A percentile compares a stretch with the other conserved stretches of the same genome.
Conservation (phyloP, 805 yeast genomes). For the Jamesozyma piceae region DNA sequence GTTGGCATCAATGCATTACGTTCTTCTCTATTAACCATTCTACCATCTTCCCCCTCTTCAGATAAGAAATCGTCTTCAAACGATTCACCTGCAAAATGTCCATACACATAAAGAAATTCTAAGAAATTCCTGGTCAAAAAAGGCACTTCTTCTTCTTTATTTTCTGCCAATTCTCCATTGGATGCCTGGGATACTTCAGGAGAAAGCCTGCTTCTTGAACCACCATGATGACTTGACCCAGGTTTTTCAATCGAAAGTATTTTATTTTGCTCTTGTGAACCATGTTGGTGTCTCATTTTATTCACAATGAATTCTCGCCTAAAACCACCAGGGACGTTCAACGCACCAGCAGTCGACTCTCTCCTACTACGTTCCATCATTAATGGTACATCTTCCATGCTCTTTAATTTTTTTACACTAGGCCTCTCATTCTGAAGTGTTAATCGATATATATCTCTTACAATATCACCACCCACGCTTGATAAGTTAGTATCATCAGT, state of each 20-base stretch:
- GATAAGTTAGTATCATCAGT: constrained; percentile 10
- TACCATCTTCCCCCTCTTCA: constrained; percentile 24
- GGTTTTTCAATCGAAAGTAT: not conserved
- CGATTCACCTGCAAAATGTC: constrained; percentile 81
- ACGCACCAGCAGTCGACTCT: constrained; percentile 55
- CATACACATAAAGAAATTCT: constrained; percentile 69
- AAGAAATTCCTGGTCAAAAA: constrained; percentile 62
- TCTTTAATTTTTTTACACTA: constrained; percentile 8
- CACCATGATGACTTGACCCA: not conserved
- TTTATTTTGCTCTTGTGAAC: not conserved
- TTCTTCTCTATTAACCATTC: constrained; percentile 16
- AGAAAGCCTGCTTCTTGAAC: not conserved
- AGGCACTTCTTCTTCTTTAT: constrained; percentile 32
- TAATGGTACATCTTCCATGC: constrained; percentile 23
- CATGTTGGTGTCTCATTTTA: constrained; percentile 25
- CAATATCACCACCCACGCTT: constrained; percentile 31
- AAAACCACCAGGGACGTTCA: constrained; percentile 77
- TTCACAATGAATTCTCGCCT: constrained; percentile 56
- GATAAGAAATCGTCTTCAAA: constrained; percentile 53
- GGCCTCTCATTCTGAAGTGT: constrained; percentile 5
- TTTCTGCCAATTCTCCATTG: constrained; percentile 5
- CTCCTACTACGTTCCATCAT: constrained; percentile 33
- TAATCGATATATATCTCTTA: constrained; percentile 30
- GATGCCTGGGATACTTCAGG: not conserved
- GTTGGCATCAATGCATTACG: constrained; percentile 20